Conservation (phyloP, 1,139 yeast genomes). For the Scheffersomyces lignicola region DNA sequence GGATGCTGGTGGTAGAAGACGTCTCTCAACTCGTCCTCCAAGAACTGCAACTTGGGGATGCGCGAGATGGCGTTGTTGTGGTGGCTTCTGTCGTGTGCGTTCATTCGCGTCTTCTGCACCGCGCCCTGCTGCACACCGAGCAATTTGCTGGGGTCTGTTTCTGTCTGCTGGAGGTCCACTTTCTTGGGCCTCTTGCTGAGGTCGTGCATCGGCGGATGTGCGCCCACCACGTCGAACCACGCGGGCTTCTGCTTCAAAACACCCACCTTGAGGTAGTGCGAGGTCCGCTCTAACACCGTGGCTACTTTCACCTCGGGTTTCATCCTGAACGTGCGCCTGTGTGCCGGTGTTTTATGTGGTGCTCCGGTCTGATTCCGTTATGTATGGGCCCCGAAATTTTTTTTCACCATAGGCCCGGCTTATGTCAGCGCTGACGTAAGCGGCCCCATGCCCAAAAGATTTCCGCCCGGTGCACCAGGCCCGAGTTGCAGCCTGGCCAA, state of each 20-base stretch:
- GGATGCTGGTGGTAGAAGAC: conserved; percentile 92
- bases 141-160: conserved; percentile 28
- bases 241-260: conserved; percentile 69
- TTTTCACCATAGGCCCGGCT: conserved; percentile 2
- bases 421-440: too few species aligned
- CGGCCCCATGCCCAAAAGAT: background rate
- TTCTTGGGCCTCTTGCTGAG: conserved; percentile 50
- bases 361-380: too few species aligned
- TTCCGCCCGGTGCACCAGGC: too few species aligned
- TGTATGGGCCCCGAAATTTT: too few species aligned
- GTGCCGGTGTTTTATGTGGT: background rate
- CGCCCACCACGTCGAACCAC: conserved; percentile 83
- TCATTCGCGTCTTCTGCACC: conserved; percentile 45
- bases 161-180: conserved; percentile 24
- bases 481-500: too few species aligned
- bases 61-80: conserved; percentile 40
- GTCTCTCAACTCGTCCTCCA: conserved; percentile 82
- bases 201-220: conserved; percentile 73
- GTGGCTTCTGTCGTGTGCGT: conserved; percentile 21
- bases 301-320: conserved; percentile 69
- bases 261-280: conserved; percentile 68
- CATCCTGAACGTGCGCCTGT: conserved; percentile 39
- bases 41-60: conserved; percentile 63
- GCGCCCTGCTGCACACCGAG: conserved; percentile 2
- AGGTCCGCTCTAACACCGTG: conserved; percentile 73